Evolutionary conservation across 345 rosid species (phyloP), one percentile per base, ranked within the genome.

Genomic region (Raphanus raphanistrum): DNA sequence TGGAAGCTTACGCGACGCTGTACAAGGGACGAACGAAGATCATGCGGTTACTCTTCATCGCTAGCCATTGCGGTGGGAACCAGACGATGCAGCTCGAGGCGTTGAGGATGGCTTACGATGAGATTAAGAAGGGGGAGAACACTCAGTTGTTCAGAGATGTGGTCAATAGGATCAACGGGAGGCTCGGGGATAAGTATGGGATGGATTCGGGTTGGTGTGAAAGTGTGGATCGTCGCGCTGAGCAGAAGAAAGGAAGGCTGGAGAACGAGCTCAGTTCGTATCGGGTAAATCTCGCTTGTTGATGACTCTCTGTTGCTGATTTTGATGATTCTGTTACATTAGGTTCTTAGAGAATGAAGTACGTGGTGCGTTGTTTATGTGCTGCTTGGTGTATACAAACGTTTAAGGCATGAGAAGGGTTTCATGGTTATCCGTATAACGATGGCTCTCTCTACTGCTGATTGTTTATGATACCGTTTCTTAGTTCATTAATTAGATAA

Each of bases 221-320:
- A 13, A 29, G 75, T 36, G 88, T 91, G 10, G 97, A 93, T 67
- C 88, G 95, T 66, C 90, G 91, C 77, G 90, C 97, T 3, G 95
- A 91, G 35, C 97, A 87, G 81, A 88, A 89, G 82, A 96, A 87
- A 84, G 90, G 85, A 76, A 96, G 85, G 82, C 91, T 96, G 2
- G 98, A 96, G 80, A 93, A 83, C 65, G 98, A 96, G 77, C 98
- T 93, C 62, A 93, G 90, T 86, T 93, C 99, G 25, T 96, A 93
- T 72, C 86, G 96, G 85, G 99, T 96, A 87, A 6, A 7, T 57
- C 2, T 57, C 2, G 17, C 68, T 73, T 33, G n/a, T 57, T 60
- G 61, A 5, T 61, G 63, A 12, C 50, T 43, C 50, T 43, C 50
- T 43, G 12, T 13, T 43, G 5, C 50, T 43, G 54, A 4, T 45